Percentiles rank a stretch among this genome's conserved stretches.
Evolutionary conservation across 1,284 basidiomycete genomes (phyloP).

Genomic region (Sutorius eximius): DNA sequence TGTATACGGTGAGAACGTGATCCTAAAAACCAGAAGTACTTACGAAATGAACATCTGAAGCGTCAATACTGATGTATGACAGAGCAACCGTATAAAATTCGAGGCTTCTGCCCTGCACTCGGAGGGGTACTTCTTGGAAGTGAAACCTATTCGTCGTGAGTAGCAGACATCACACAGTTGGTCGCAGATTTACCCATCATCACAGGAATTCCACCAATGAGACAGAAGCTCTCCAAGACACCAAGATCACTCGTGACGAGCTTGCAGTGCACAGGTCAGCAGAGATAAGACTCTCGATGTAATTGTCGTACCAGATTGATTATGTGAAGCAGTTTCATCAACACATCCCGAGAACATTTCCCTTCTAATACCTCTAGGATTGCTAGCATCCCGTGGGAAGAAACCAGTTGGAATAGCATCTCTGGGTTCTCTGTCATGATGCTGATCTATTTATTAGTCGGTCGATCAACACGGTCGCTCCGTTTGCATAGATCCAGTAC

Average conservation of each 20-base stretch:
- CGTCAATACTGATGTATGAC: conserved; percentile 90
- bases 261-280: conserved; percentile 42
- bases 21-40: conserved; percentile 34
- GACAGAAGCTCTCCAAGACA: conserved; percentile 91
- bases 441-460: conserved; percentile 50
- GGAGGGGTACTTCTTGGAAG: conserved; percentile 90
- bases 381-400: conserved; percentile 91
- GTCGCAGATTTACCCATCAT: conserved; percentile 70
- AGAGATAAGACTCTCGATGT: neutral
- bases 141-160: conserved; percentile 60
- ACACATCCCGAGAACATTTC: conserved; percentile 79
- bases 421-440: conserved; percentile 85
- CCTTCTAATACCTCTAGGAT: conserved; percentile 91
- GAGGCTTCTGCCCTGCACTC: conserved; percentile 96
- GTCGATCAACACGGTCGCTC: neutral
- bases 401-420: conserved; percentile 86
- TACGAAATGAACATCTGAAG: conserved; percentile 97
- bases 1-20: conserved; percentile 33
- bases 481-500: conserved; percentile 23
- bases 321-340: conserved; percentile 82
- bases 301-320: conserved; percentile 73
- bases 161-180: neutral
- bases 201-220: conserved; percentile 91
- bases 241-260: conserved; percentile 85
- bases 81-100: conserved; percentile 89